phyloP scores from a whole-genome alignment of 192 early-diverging fungal genomes.

The Chytriomyces confervae region DNA sequence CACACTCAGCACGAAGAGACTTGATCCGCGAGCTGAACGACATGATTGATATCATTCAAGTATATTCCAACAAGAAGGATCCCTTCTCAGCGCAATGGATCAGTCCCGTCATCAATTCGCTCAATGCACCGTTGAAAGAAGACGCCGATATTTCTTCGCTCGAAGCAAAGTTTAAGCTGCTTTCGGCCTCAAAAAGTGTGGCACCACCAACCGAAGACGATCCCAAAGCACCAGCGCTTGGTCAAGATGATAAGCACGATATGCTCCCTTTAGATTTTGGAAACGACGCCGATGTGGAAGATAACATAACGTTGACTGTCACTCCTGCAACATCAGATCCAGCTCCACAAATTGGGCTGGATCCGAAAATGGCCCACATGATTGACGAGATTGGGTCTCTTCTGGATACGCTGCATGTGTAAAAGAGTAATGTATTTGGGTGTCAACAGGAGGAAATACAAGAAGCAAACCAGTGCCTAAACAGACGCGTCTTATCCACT shows the following conservation, averaged over 20 bases:
- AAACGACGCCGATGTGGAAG: not conserved
- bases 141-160: not conserved
- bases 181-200: too few species aligned
- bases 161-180: not conserved
- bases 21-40: conserved; percentile 12
- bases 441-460: too few species aligned
- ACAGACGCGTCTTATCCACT: too few species aligned
- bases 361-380: not conserved
- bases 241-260: not conserved
- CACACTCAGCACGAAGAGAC: not conserved
- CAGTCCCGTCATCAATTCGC: not conserved
- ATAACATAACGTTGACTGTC: not conserved
- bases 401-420: not conserved
- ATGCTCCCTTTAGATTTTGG: not conserved
- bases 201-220: too few species aligned
- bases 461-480: too few species aligned
- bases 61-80: not conserved
- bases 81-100: not conserved
- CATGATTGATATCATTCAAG: conserved; percentile 19
- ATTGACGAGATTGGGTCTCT: not conserved
- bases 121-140: not conserved
- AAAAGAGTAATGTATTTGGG: not conserved
- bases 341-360: not conserved
- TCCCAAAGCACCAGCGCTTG: too few species aligned
- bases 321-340: too few species aligned